Percentiles rank a stretch among this genome's conserved stretches.
Evolutionary conservation across 306 rosid species (phyloP).

Genomic region (Potentilla sterilis): DNA sequence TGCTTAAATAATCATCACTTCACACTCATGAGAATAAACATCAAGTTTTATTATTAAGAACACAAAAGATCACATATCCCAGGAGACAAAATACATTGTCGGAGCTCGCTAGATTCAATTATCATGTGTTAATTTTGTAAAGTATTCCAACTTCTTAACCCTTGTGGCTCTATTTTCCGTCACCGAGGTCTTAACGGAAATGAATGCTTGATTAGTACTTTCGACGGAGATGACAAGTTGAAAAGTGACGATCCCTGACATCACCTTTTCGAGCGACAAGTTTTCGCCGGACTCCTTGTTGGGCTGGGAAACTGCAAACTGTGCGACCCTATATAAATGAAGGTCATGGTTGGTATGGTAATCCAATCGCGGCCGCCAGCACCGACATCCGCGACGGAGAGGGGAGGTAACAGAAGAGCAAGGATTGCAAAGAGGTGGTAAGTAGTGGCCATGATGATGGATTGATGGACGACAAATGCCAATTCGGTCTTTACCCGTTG

Average conservation of each 20-base stretch:
- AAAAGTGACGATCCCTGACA: background rate
- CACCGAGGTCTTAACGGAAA: background rate
- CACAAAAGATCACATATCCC: background rate
- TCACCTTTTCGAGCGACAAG: background rate
- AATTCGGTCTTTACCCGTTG: background rate
- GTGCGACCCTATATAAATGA: background rate
- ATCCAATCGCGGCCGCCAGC: background rate
- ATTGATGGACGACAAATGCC: too few species aligned
- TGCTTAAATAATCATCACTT: too few species aligned
- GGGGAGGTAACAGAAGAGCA: background rate
- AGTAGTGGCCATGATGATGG: background rate
- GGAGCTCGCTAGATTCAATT: background rate
- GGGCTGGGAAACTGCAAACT: background rate
- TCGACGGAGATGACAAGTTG: background rate
- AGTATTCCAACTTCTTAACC: background rate
- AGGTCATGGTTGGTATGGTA: background rate
- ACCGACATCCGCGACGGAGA: background rate
- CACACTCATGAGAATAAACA: too few species aligned
- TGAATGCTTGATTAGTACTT: too few species aligned
- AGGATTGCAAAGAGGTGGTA: background rate
- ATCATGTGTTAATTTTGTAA: too few species aligned
- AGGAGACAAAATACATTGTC: too few species aligned
- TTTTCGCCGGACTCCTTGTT: background rate
- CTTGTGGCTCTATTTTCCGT: background rate
- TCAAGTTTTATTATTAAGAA: background rate